Evolutionary conservation across 768 basidiomycete genomes (phyloP).

Genomic region (Pleurotus djamor): DNA sequence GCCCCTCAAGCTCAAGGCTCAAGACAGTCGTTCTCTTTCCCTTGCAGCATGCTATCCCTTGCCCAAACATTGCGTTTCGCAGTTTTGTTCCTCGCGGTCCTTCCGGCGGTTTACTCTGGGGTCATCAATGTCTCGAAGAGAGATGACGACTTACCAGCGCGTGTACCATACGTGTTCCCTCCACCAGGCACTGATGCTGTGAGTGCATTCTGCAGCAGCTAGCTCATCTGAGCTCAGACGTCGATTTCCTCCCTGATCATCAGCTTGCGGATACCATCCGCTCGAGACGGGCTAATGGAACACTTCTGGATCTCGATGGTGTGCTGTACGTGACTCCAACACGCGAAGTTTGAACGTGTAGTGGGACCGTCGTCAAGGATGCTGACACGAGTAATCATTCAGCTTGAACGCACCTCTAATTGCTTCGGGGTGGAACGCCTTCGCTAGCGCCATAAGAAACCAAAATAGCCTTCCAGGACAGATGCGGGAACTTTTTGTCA

Average conservation of each 20-base stretch:
- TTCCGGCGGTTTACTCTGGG: neutral
- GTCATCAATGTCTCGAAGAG: slow-evolving; percentile 11
- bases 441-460: slow-evolving; percentile 26
- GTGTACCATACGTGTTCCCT: slow-evolving; percentile 41
- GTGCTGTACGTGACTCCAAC: slow-evolving; percentile 23
- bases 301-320: slow-evolving; percentile 34
- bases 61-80: neutral
- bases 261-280: slow-evolving; percentile 37
- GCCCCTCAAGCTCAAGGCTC: too few species aligned
- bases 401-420: slow-evolving; percentile 26
- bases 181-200: slow-evolving; percentile 28
- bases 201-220: neutral
- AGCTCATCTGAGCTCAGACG: neutral
- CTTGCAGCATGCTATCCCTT: too few species aligned
- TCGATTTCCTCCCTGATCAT: neutral
- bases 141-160: slow-evolving; percentile 36
- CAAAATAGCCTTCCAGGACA: slow-evolving; percentile 23
- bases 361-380: too few species aligned
- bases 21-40: too few species aligned
- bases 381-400: neutral
- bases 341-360: too few species aligned
- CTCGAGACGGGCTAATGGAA: slow-evolving; percentile 27
- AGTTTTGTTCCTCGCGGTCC: neutral
- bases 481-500: slow-evolving; percentile 34
- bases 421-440: slow-evolving; percentile 29